Evolutionary conservation across 306 rosid genomes (phyloP).

Genomic region (Malus sylvestris): DNA sequence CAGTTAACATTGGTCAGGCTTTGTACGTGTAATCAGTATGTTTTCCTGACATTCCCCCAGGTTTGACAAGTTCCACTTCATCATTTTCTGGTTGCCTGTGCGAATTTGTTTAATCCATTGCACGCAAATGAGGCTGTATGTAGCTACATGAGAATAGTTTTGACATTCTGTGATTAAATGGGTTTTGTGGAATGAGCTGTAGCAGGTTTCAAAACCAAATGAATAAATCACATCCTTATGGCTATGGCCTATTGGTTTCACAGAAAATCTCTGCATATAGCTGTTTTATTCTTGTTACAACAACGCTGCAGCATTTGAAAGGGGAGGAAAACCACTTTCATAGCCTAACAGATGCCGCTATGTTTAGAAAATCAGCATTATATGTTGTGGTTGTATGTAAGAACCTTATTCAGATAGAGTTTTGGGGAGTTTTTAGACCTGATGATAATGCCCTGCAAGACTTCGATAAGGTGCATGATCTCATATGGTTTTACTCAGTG

Average conservation of each 20-base stretch:
- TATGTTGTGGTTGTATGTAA: neutral
- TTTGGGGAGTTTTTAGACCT: neutral
- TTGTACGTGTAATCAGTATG: neutral
- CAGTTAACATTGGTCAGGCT: neutral
- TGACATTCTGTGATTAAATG: neutral
- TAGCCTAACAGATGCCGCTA: neutral
- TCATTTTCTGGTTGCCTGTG: neutral
- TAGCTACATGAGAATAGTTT: constrained; percentile 9
- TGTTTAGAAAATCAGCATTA: neutral
- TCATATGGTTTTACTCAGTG: neutral
- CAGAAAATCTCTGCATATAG: neutral
- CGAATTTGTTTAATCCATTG: neutral
- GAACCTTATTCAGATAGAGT: neutral
- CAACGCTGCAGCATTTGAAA: neutral
- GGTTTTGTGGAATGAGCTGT: neutral
- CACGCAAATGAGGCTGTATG: neutral
- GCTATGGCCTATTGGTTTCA: neutral
- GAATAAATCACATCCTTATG: neutral
- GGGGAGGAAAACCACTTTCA: neutral
- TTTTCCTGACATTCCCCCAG: constrained; percentile 1
- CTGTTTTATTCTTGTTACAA: neutral
- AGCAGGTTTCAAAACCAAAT: neutral
- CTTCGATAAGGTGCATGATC: neutral
- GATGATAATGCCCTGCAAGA: neutral
- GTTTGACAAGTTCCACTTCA: neutral